Evolutionary conservation across 148 eudicot genomes (phyloP), one percentile per base, ranked within the genome.

Genomic region (Hydrangea macrophylla): DNA sequence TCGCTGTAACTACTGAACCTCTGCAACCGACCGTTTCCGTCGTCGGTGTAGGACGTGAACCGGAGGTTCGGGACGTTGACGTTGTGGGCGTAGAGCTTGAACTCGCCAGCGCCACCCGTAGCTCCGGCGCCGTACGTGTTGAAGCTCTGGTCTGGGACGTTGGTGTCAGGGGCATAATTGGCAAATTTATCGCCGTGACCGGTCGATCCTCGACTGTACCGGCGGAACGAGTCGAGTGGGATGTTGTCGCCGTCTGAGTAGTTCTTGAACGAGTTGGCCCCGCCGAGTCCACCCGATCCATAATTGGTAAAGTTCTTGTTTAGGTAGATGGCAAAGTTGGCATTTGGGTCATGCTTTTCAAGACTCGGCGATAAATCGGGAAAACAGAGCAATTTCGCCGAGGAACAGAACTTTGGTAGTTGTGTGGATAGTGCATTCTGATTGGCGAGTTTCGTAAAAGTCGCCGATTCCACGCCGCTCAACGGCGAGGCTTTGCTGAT

Each of bases 31-130:
- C 86, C 84, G 53, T 80, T 82, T 8, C 73, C 60, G 66, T 73
- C 81, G 62, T 64, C 84, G 18, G 85, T 80, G 68, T 85, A 85
- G 6, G 84, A 78, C 13, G 84, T 78, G 71, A 85, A 85, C 56
- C 69, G 17, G 2, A 82, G 67, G 9, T 73, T 75, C 0, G 90
- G 86, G 20, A 55, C 74, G 45, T 85, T 85, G 35, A 70, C 78
- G 0, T 53, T 31, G 0, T 72, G 53, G 1, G 78, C 80, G 42
- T 85, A 85, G 6, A 15, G 6, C 1, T 55, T 73, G 76, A 85
- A 85, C 12, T 53, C 56, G 7, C 86, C 90, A 0, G 54, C 25
- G 7, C 86, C 90, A 1, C 86, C 85, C 17, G 84, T 83, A 1
- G 84, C 75, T 3, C 72, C 79, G 13, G 81, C 66, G 2, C 76